Evolutionary conservation across 2,329 filamentous ascomycete genomes (phyloP).

Genomic region (Trichoderma koningiopsis): DNA sequence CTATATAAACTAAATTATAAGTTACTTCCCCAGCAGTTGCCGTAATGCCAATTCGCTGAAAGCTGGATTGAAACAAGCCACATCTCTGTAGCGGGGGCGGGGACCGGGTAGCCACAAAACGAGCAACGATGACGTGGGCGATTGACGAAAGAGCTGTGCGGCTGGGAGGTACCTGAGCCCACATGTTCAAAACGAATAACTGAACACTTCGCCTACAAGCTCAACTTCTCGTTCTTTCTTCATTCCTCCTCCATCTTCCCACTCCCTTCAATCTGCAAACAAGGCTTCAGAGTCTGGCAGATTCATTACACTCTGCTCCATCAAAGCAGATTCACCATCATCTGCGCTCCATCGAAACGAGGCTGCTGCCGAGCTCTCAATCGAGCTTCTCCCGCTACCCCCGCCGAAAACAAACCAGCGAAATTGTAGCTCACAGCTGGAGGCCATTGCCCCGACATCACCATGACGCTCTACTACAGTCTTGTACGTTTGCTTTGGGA

Average conservation of each 20-base stretch:
- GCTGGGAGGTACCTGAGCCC: constrained; percentile 21
- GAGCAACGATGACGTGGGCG: constrained; percentile 40
- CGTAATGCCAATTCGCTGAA: background rate
- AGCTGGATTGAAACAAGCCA: constrained; percentile 17
- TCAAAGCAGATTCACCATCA: background rate
- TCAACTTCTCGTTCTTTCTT: background rate
- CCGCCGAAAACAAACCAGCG: background rate
- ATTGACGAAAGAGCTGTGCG: constrained; percentile 28
- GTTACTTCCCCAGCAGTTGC: background rate
- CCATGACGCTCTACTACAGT: constrained; percentile 62
- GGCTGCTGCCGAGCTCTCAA: background rate
- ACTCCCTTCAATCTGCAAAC: background rate
- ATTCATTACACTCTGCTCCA: background rate
- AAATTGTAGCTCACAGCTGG: constrained; percentile 11
- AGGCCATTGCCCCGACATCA: constrained; percentile 36
- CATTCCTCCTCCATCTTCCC: background rate
- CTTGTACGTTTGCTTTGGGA: constrained; percentile 46
- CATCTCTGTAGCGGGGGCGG: constrained; percentile 31
- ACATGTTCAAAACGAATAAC: constrained; percentile 5
- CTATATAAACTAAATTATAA: background rate
- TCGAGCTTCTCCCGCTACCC: background rate
- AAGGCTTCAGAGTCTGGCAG: too few species aligned
- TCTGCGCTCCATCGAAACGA: background rate
- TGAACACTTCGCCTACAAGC: constrained; percentile 14
- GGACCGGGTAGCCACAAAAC: constrained; percentile 34